These are phyloP conservation scores for Serendipita sp. DNA, from an alignment of 768 basidiomycete species.

Conservation along the genomic window DNA sequence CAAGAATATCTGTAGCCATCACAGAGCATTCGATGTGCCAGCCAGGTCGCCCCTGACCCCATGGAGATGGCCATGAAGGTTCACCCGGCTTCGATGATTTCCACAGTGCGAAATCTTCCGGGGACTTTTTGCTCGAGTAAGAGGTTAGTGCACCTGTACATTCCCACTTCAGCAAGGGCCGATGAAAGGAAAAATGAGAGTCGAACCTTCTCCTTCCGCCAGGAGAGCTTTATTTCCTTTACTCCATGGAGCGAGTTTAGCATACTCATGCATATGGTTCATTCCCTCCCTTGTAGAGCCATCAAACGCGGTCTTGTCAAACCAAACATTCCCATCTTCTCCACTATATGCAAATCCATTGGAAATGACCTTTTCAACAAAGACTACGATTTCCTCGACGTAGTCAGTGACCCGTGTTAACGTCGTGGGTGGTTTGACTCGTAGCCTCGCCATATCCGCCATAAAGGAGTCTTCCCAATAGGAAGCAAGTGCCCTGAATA, in stretches of 20 bases:
- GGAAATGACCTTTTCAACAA: slow-evolving; percentile 66
- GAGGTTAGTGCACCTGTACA: slow-evolving; percentile 37
- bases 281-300: slow-evolving; percentile 23
- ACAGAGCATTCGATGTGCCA: slow-evolving; percentile 99
- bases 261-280: slow-evolving; percentile 55
- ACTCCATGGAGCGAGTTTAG: slow-evolving; percentile 90
- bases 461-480: slow-evolving; percentile 87
- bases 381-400: slow-evolving; percentile 83
- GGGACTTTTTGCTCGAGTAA: slow-evolving; percentile 50
- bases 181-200: not conserved
- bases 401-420: slow-evolving; percentile 94
- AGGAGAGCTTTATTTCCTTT: slow-evolving; percentile 82
- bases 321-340: slow-evolving; percentile 75
- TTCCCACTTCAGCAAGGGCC: not conserved
- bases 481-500: slow-evolving; percentile 65
- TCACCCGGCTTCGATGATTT: slow-evolving; percentile 94
- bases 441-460: slow-evolving; percentile 77
- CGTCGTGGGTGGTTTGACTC: slow-evolving; percentile 74
- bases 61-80: slow-evolving; percentile 89
- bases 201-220: slow-evolving; percentile 78
- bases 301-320: slow-evolving; percentile 75
- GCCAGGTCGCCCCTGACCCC: slow-evolving; percentile 90
- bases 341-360: slow-evolving; percentile 68
- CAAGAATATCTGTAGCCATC: slow-evolving; percentile 86
- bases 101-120: slow-evolving; percentile 94